Evolutionary conservation across 2,329 filamentous ascomycete genomes (phyloP), one percentile per base, ranked within the genome.

Genomic region (Shiraia bambusicola): DNA sequence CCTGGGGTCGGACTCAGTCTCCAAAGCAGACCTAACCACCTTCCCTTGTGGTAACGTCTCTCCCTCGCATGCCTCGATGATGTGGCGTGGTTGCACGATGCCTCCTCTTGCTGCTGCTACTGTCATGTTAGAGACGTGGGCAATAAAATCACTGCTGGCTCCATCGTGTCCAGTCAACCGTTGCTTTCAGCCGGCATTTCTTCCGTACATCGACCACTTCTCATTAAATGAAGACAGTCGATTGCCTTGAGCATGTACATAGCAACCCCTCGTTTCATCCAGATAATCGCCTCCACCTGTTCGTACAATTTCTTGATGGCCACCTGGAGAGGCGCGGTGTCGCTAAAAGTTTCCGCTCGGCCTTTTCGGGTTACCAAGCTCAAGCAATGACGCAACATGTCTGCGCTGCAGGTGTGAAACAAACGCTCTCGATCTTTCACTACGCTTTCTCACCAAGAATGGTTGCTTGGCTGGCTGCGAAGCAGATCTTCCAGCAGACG

Each of bases 101-200:
- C 19, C 19, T 22, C 8, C 19, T 4, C 19, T 8, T 5, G 19
- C 19, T 5, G 19, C 19, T 22, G 8, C 19, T 22, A 22, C 19
- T 22, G 8, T 22, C 19, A 4, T 30, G 33, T 37, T 43, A 34
- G 34, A 34, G 29, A 24, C 13, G 6, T 22, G 19, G 4, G 19
- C 42, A 16, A 34, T 24, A 34, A 32, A 17, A 13, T 9, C 29
- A 38, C 35, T 34, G 26, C 37, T 34, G 40, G 41, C 19, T 16
- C 33, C 33, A 37, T 41, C 33, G 47, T 34, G 24, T 40, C 38
- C 35, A 34, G 41, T 29, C 40, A 36, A 37, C 46, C 44, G 47
- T 28, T 37, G 46, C 52, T 57, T 62, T 61, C 59, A 63, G 28
- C 61, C 61, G 61, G 58, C 46, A 48, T 24, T 47, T 61, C 52